A percentile compares a stretch with the other conserved stretches of the same genome.
Conservation (phyloP, 129 eudicot genomes). For the Heracleum sosnowskyi region DNA sequence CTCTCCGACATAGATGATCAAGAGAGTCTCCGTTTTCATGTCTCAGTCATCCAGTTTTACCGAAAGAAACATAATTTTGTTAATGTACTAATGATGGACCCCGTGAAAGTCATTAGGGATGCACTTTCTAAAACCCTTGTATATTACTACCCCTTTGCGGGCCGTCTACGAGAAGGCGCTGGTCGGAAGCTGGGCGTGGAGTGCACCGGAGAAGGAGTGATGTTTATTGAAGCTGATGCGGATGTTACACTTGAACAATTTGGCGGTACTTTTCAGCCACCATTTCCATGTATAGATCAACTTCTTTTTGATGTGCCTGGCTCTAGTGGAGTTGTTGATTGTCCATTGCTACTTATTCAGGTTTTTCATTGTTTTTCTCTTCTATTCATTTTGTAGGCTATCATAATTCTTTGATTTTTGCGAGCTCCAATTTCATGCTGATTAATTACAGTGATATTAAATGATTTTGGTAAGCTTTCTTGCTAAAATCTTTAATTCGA, state of each 20-base stretch:
- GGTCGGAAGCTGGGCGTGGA: background rate
- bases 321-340: slow-evolving; percentile 9
- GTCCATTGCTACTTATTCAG: slow-evolving; percentile 31
- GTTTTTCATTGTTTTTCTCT: background rate
- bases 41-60: background rate
- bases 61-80: too few species aligned
- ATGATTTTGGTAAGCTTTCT: too few species aligned
- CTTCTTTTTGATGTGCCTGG: slow-evolving; percentile 32
- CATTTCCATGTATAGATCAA: slow-evolving; percentile 32
- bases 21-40: background rate
- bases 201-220: slow-evolving; percentile 24
- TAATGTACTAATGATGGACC: slow-evolving; percentile 1
- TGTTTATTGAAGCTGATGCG: slow-evolving; percentile 46
- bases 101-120: slow-evolving; percentile 22
- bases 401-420: too few species aligned
- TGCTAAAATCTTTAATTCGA: too few species aligned
- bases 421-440: too few species aligned
- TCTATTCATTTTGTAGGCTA: too few species aligned
- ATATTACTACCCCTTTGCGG: slow-evolving; percentile 15
- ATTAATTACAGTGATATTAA: too few species aligned
- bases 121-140: slow-evolving; percentile 22
- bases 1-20: background rate
- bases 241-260: slow-evolving; percentile 21
- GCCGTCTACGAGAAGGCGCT: background rate
- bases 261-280: slow-evolving; percentile 26